Evolutionary conservation across 1,284 basidiomycete species (phyloP), one percentile per base, ranked within the genome.

Genomic region (Xanthoconium separans): DNA sequence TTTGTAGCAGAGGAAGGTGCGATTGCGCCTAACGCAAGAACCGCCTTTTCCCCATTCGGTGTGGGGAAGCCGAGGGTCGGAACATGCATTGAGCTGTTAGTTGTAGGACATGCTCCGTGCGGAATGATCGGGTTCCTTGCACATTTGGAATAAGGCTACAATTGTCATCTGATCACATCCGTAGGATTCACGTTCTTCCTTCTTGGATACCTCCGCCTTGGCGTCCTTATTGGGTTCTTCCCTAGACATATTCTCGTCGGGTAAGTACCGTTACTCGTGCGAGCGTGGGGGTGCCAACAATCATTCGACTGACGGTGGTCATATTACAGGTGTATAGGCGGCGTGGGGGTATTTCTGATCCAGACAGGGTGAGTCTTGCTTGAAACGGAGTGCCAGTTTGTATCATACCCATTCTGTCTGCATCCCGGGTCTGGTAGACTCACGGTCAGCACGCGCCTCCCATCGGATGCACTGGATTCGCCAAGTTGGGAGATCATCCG

Each of bases 161-260:
- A 24, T 34, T 8, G 36, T 44, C 7, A 50, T 24, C 59, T 61
- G 51, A 62, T 57, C 53, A 16, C 30, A 39, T 22, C 9, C 15
- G 2, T 44, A 89, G 89, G 89, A 30, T 64, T 93, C n/a, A 80
- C 91, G 0, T 97, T 97, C 73, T 87, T 94, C 66, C 66, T 87
- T 12, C 80, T 97, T n/a, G 96, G 96, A 16, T 81, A 82, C 12
- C 82, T 97, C 55, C 84, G 84, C 29, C 79, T 98, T 8, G 96
- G 96, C 6, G 80, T 84, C 6, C 73, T 98, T 31, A 89, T 98
- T 52, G 95, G 95, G 0, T 99, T 98, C 75, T 98, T 99, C 74
- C 96, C 96, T 12, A 80, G 96, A 9, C 95, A 98, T 70, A 98
- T 98, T 66, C 80, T 96, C 10, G 91, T 97, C 12, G 94, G 94